Evolutionary conservation across 805 yeast species (phyloP).

Genomic region (Middelhovenomyces tepae): DNA sequence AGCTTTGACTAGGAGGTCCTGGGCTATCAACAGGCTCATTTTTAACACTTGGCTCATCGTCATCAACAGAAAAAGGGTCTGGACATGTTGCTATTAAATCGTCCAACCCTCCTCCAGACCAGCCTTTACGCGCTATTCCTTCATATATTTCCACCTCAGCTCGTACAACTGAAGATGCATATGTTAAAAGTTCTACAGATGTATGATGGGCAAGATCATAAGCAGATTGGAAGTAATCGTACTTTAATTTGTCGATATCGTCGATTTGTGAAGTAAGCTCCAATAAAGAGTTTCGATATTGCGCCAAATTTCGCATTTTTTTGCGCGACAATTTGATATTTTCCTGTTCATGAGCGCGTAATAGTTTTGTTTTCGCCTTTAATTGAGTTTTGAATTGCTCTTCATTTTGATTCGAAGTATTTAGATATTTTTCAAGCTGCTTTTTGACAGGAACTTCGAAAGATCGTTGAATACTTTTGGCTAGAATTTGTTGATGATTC

Average conservation of each 20-base stretch:
- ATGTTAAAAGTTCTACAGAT: conserved; percentile 43
- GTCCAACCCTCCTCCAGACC: conserved; percentile 84
- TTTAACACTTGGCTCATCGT: conserved; percentile 24
- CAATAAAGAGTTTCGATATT: conserved; percentile 57
- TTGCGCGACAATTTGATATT: conserved; percentile 50
- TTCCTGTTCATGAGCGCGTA: conserved; percentile 53
- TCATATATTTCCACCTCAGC: conserved; percentile 79
- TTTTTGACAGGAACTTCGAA: conserved; percentile 46
- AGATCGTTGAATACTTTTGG: conserved; percentile 44
- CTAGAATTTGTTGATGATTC: conserved; percentile 66
- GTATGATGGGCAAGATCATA: conserved; percentile 54
- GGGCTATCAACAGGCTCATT: conserved; percentile 5
- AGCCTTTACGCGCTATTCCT: conserved; percentile 73
- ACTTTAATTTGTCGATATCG: conserved; percentile 66
- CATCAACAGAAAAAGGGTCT: conserved; percentile 44
- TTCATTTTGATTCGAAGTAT: conserved; percentile 40
- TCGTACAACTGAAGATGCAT: conserved; percentile 56
- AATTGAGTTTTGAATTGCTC: conserved; percentile 45
- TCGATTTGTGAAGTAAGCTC: conserved; percentile 68
- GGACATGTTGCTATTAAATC: conserved; percentile 53
- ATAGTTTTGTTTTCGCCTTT: conserved; percentile 40
- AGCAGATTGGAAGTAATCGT: conserved; percentile 61
- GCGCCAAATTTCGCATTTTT: conserved; percentile 54
- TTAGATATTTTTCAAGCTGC: conserved; percentile 38
- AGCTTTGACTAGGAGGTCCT: conserved; percentile 9